These are phyloP conservation scores for Calonectria pseudoturangicola DNA, from an alignment of 2,329 filamentous ascomycete species.

Conservation along the genomic window DNA sequence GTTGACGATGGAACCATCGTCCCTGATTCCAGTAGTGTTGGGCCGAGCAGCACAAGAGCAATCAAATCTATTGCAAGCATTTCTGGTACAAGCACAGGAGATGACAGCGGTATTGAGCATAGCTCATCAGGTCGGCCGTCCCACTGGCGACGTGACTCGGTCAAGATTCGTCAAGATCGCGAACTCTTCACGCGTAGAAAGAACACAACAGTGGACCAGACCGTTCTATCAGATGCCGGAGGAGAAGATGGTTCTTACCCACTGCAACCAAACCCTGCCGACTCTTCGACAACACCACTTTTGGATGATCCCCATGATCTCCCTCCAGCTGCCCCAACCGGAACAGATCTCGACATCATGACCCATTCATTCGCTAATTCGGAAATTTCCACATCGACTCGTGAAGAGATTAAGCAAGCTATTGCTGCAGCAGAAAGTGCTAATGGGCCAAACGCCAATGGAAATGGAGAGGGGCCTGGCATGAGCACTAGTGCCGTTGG, in stretches of 20 bases:
- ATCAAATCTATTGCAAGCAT: conserved; percentile 93
- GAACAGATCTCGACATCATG: conserved; percentile 88
- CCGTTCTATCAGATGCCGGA: conserved; percentile 75
- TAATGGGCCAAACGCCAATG: conserved; percentile 78
- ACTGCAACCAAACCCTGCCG: conserved; percentile 67
- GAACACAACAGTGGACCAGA: conserved; percentile 75
- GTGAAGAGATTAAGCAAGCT: conserved; percentile 85
- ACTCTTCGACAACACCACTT: conserved; percentile 72
- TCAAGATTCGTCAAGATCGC: conserved; percentile 90
- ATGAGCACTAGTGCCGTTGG: conserved; percentile 77
- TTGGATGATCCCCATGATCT: conserved; percentile 82
- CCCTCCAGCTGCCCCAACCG: conserved; percentile 74
- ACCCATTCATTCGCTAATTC: conserved; percentile 86
- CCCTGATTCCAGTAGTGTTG: conserved; percentile 78
- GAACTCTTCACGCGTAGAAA: conserved; percentile 91
- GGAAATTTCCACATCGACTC: conserved; percentile 82
- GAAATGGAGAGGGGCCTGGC: conserved; percentile 69
- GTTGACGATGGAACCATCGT: conserved; percentile 72
- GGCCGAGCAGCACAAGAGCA: conserved; percentile 89
- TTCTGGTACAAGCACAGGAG: conserved; percentile 83
- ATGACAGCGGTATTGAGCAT: conserved; percentile 77
- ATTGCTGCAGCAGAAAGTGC: conserved; percentile 78
- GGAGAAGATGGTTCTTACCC: conserved; percentile 72
- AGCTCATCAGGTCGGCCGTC: conserved; percentile 78
- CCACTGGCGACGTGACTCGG: conserved; percentile 83